phyloP scores from a whole-genome alignment of 805 yeast species.

The Yamadazyma laniorum region DNA sequence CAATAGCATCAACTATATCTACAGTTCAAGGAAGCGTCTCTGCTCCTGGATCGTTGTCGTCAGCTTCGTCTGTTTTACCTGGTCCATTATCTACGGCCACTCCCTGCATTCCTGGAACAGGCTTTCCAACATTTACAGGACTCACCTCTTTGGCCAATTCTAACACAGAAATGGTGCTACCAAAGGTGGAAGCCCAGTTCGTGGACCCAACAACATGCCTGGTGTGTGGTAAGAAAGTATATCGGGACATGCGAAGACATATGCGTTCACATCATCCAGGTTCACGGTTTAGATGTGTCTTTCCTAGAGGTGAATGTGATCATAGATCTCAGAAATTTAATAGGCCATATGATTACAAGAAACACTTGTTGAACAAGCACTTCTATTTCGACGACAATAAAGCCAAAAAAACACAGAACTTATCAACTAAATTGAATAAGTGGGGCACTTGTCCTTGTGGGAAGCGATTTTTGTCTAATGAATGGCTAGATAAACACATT shows the following conservation, averaged over 20 bases:
- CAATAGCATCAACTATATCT: too few species aligned
- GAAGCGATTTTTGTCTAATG: slow-evolving; percentile 27
- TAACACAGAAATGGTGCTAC: slow-evolving; percentile 29
- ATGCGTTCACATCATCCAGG: slow-evolving; percentile 58
- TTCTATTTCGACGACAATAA: slow-evolving; percentile 51
- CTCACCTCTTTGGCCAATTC: slow-evolving; percentile 39
- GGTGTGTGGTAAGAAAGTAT: slow-evolving; percentile 52
- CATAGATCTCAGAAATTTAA: slow-evolving; percentile 64
- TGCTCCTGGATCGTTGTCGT: too few species aligned
- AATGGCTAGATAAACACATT: slow-evolving; percentile 39
- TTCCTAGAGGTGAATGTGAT: slow-evolving; percentile 52
- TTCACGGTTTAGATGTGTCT: slow-evolving; percentile 57
- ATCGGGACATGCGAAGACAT: slow-evolving; percentile 63
- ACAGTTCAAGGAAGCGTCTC: too few species aligned
- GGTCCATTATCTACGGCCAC: too few species aligned
- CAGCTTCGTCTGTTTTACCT: too few species aligned
- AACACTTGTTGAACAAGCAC: slow-evolving; percentile 60
- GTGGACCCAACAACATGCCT: slow-evolving; percentile 46
- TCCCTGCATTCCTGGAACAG: too few species aligned
- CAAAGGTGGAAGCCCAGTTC: slow-evolving; percentile 37
- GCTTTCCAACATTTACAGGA: slow-evolving; percentile 38
- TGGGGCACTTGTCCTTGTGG: slow-evolving; percentile 53
- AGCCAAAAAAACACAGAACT: slow-evolving; percentile 45
- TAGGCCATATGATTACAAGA: slow-evolving; percentile 66
- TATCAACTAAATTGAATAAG: slow-evolving; percentile 51